These are phyloP conservation scores for Drechslerella dactyloides DNA, from an alignment of 2,329 filamentous ascomycete species.

Conservation along the genomic window DNA sequence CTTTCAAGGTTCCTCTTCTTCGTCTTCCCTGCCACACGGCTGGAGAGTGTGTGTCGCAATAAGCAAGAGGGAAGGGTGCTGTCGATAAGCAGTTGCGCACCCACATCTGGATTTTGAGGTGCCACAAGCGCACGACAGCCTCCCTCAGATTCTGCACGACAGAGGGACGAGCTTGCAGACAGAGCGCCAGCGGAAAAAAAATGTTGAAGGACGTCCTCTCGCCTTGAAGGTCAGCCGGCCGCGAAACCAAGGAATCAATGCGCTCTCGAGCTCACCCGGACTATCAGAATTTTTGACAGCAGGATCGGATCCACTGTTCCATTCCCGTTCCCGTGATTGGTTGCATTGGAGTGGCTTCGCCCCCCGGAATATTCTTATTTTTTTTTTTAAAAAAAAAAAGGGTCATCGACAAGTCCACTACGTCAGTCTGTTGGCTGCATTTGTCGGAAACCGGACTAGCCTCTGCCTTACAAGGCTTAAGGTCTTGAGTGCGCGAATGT, in stretches of 20 bases:
- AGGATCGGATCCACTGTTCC: constrained; percentile 33
- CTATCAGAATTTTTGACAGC: constrained; percentile 13
- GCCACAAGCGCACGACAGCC: background rate
- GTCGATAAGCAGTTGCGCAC: constrained; percentile 4
- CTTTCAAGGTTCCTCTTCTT: background rate
- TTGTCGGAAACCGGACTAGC: constrained; percentile 30
- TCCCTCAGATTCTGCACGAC: background rate
- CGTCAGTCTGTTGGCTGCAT: constrained; percentile 38
- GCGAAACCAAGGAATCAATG: constrained; percentile 7
- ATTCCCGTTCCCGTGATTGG: constrained; percentile 23
- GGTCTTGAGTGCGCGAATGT: constrained; percentile 6
- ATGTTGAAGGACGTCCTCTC: background rate
- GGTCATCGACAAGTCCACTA: too few species aligned
- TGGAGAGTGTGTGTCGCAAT: background rate
- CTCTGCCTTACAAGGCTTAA: constrained; percentile 48
- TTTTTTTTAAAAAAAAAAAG: constrained; percentile 15
- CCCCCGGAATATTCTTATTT: background rate
- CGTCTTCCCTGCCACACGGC: background rate
- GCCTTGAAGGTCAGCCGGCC: background rate
- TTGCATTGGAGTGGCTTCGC: constrained; percentile 24
- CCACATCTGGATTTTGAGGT: background rate
- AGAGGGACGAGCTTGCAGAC: background rate
- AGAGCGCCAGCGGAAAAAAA: background rate
- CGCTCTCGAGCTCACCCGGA: constrained; percentile 8
- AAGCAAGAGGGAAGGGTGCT: background rate